Conservation (phyloP, 495 filamentous ascomycete species). For the Evernia prunastri region DNA sequence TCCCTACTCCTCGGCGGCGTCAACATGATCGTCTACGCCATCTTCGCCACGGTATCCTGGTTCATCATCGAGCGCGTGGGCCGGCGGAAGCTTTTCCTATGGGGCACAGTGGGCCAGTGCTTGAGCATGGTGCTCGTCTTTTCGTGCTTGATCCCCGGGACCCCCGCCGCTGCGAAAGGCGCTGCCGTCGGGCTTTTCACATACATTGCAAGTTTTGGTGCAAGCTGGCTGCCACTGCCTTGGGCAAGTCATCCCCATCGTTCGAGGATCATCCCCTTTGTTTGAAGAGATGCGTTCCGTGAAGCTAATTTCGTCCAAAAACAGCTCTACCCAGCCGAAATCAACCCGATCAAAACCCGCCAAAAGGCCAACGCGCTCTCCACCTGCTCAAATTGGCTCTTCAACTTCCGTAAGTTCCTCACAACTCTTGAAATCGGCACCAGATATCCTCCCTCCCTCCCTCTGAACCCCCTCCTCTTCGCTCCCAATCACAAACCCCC, state of each 20-base stretch:
- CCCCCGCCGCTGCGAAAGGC: conserved; percentile 50
- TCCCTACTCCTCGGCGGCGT: conserved; percentile 68
- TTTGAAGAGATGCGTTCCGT: neutral
- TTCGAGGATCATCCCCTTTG: conserved; percentile 24
- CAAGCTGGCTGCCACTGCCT: conserved; percentile 63
- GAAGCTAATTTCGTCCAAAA: conserved; percentile 27
- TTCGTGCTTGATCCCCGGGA: conserved; percentile 57
- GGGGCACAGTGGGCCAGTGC: conserved; percentile 62
- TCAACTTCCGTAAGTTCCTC: conserved; percentile 52
- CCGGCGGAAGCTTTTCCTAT: conserved; percentile 63
- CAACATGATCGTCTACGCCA: conserved; percentile 72
- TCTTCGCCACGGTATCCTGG: conserved; percentile 73
- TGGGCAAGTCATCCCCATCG: conserved; percentile 38
- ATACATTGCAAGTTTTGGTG: conserved; percentile 72
- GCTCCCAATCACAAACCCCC: too few species aligned
- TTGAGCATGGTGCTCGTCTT: conserved; percentile 73
- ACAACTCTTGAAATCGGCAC: too few species aligned
- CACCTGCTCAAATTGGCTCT: conserved; percentile 73
- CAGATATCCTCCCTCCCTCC: neutral
- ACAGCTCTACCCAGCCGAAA: conserved; percentile 60
- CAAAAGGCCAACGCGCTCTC: conserved; percentile 70
- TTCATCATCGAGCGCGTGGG: conserved; percentile 73
- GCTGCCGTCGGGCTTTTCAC: conserved; percentile 73
- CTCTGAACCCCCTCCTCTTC: neutral
- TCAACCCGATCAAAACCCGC: conserved; percentile 69